Evolutionary conservation across 2,329 filamentous ascomycete species (phyloP), one percentile per base, ranked within the genome.

Genomic region (Stemphylium lycopersici): DNA sequence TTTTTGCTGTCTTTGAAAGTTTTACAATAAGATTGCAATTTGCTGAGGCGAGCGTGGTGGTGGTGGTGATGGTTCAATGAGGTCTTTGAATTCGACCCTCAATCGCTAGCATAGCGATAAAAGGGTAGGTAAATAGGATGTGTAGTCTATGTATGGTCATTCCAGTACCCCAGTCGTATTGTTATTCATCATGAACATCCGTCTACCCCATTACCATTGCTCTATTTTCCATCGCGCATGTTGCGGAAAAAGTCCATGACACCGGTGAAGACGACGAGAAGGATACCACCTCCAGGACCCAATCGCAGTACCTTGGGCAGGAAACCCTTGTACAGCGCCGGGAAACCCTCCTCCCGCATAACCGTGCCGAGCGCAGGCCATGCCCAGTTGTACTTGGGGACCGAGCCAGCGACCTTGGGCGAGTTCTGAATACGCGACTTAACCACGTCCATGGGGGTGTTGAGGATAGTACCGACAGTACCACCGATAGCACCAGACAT

Each of bases 341-440:
- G 79, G 74, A 96, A 93, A 4, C 95, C 95, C 78, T 99, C 95
- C 80, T 99, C 95, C 79, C 86, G 91, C 78, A 91, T 87, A 56
- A 99, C 91, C 6, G 90, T 95, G 52, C 84, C 88, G 45, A 97
- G 82, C 18, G 91, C 87, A 41, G 91, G 90, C 85, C 88, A 96
- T 29, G 95, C 95, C 95, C 95, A 99, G 85, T 98, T 97, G 82
- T 99, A 99, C 84, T 99, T 99, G 72, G 90, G 90, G 18, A 87
- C 79, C 48, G 85, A 82, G 4, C 95, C 95, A n/a, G 89, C 76
- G 34, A 96, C 80, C 82, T 90, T 93, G 63, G 90, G 83, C 51
- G 86, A 91, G 80, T 99, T 99, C 79, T 99, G 95, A 66, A 99
- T 99, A 61, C 95, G 89, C 63, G 90, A 96, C 85, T 99, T 99